Conservation (phyloP, 352 stramenopile genomes). For the Globisporangium paroecandrum region DNA sequence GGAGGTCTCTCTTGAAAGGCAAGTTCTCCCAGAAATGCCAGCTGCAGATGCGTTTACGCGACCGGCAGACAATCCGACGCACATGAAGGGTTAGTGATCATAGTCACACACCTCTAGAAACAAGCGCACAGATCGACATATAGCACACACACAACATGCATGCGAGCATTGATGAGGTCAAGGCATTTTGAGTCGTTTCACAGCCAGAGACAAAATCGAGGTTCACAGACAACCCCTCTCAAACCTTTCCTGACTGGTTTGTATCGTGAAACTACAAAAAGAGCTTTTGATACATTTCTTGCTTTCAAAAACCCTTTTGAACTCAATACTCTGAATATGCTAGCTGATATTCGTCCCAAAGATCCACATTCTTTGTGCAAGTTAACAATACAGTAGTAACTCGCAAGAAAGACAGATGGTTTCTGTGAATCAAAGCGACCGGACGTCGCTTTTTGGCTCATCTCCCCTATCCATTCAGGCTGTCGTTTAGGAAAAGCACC, state of each 20-base stretch:
- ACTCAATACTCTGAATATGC: background rate
- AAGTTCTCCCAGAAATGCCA: no score
- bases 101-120: no score
- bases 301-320: background rate
- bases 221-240: background rate
- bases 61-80: no score
- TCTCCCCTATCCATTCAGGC: background rate
- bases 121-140: no score
- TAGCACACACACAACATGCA: no score
- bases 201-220: no score
- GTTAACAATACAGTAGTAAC: background rate
- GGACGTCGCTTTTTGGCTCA: background rate
- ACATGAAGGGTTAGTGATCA: no score
- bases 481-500: slow-evolving; percentile 3
- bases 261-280: background rate
- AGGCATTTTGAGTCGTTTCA: no score
- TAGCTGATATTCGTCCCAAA: background rate
- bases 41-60: no score
- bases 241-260: background rate
- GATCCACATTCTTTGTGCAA: background rate
- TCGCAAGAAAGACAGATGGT: background rate
- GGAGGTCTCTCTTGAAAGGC: no score
- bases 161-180: no score
- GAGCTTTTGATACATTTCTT: background rate
- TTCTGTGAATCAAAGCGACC: background rate